Conservation (phyloP, 352 stramenopile species). For the Globisporangium paroecandrum region DNA sequence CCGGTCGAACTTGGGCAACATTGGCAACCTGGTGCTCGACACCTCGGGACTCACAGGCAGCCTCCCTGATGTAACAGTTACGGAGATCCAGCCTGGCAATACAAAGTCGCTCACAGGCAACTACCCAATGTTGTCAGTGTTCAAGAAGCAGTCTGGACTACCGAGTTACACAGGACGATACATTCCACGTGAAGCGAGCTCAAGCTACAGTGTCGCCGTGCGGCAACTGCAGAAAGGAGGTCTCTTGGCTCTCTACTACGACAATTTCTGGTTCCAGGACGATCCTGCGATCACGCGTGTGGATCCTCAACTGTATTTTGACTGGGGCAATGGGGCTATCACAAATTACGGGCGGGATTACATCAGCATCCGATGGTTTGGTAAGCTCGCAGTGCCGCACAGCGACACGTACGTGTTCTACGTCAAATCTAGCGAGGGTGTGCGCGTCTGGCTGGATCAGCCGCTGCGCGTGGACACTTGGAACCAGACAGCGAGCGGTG, state of each 20-base stretch:
- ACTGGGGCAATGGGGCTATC: conserved; percentile 89
- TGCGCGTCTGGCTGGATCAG: conserved; percentile 93
- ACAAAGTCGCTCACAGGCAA: conserved; percentile 77
- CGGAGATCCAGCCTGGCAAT: conserved; percentile 63
- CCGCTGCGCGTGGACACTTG: conserved; percentile 91
- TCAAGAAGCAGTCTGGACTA: conserved; percentile 90
- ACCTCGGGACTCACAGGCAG: conserved; percentile 54
- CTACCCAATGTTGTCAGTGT: conserved; percentile 57
- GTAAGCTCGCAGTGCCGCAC: conserved; percentile 83
- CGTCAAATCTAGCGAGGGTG: conserved; percentile 88
- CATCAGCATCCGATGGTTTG: conserved; percentile 93
- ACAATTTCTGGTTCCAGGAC: conserved; percentile 96
- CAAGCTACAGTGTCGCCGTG: conserved; percentile 88
- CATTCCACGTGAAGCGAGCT: conserved; percentile 55
- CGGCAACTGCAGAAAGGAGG: conserved; percentile 90
- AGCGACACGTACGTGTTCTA: conserved; percentile 93
- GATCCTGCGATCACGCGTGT: conserved; percentile 83
- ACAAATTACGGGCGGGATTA: conserved; percentile 94
- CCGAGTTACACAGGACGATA: conserved; percentile 93
- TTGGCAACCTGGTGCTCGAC: conserved; percentile 59
- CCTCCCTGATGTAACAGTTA: conserved; percentile 44
- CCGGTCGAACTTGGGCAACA: conserved; percentile 76
- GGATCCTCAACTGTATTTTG: conserved; percentile 83
- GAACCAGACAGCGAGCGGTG: conserved; percentile 36
- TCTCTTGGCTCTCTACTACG: conserved; percentile 90